Evolutionary conservation across 1,139 yeast genomes (phyloP).

Genomic region (Yamadazyma diddensiae): DNA sequence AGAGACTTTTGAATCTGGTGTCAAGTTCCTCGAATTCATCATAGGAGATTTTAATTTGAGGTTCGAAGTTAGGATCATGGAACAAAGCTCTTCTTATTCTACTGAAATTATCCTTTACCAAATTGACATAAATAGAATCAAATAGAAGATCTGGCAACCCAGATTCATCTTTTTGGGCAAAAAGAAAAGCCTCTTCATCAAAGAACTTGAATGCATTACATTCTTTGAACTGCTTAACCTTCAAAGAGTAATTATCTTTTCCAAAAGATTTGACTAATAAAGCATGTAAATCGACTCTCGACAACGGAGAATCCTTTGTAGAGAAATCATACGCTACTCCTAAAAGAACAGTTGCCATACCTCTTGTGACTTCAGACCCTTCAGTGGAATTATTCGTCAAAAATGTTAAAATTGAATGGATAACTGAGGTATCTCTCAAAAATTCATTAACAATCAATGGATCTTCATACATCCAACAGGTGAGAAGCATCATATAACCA

Average conservation of each 20-base stretch:
- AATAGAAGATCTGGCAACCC: conserved; percentile 87
- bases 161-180: conserved; percentile 56
- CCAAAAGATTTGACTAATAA: conserved; percentile 72
- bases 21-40: conserved; percentile 70
- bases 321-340: conserved; percentile 86
- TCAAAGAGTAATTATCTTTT: conserved; percentile 71
- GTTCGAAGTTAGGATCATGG: conserved; percentile 72
- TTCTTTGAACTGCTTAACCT: conserved; percentile 71
- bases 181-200: conserved; percentile 36
- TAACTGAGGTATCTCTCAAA: conserved; percentile 59
- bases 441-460: conserved; percentile 73
- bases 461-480: conserved; percentile 79
- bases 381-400: conserved; percentile 61
- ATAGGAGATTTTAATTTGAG: conserved; percentile 62
- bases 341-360: conserved; percentile 67
- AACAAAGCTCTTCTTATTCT: conserved; percentile 70
- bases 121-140: conserved; percentile 57
- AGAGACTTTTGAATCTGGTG: conserved; percentile 28
- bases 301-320: conserved; percentile 63
- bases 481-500: conserved; percentile 74
- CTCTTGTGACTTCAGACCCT: conserved; percentile 62
- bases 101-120: conserved; percentile 67
- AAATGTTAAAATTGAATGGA: conserved; percentile 67
- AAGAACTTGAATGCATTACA: conserved; percentile 53
- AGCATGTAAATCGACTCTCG: conserved; percentile 62